These are phyloP conservation scores for Xanthoparmelia taractica DNA, from an alignment of 495 filamentous ascomycete genomes.

Conservation along the genomic window DNA sequence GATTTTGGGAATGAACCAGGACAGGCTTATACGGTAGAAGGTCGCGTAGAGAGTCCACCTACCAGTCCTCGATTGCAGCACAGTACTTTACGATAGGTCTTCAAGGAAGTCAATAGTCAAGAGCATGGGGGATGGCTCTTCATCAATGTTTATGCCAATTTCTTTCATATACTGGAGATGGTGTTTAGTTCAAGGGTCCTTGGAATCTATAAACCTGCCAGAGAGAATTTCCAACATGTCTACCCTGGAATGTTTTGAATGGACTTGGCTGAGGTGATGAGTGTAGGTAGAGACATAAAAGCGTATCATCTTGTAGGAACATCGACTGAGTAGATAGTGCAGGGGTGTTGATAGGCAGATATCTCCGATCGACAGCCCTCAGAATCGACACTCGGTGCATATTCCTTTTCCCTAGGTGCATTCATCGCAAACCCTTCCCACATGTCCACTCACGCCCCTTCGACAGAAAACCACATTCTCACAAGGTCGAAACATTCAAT, in stretches of 20 bases:
- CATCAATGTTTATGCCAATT: conserved; percentile 24
- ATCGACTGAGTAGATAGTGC: background rate
- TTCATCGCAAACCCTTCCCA: background rate
- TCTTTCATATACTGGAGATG: conserved; percentile 21
- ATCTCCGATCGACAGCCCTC: background rate
- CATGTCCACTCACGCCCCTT: background rate
- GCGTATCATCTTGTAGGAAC: background rate
- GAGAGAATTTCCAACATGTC: background rate
- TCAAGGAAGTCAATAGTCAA: background rate
- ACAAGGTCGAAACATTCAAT: background rate
- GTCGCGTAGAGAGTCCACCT: conserved; percentile 34
- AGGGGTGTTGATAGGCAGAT: background rate
- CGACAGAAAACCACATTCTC: background rate
- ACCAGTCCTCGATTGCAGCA: conserved; percentile 31
- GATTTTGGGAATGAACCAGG: conserved; percentile 24
- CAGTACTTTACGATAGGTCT: conserved; percentile 20
- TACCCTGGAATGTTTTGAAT: background rate
- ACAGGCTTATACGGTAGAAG: conserved; percentile 34
- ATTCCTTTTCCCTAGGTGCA: background rate
- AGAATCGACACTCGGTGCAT: background rate
- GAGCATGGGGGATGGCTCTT: background rate
- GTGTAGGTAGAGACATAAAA: background rate
- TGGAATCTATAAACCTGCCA: conserved; percentile 9
- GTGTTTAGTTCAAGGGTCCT: background rate
- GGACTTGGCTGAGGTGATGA: background rate